Conservation (phyloP, 169 alveolate species). For the Plasmodium adleri region DNA sequence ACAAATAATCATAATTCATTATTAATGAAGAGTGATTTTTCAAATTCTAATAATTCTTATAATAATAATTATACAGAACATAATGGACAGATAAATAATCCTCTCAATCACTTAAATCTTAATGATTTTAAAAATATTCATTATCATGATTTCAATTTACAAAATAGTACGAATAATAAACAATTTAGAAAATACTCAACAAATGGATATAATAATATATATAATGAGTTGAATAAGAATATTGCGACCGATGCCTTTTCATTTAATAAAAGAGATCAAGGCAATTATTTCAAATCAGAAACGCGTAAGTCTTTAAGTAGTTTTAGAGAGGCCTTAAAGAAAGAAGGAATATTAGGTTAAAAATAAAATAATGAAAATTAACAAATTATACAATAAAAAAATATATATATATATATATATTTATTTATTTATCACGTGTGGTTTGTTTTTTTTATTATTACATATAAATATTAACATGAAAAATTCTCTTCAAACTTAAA, state of each 20-base stretch:
- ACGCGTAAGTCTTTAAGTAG: conserved; percentile 51
- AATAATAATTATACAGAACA: conserved; percentile 5
- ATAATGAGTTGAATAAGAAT: conserved; percentile 7
- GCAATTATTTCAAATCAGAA: conserved; percentile 46
- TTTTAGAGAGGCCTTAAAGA: conserved; percentile 70
- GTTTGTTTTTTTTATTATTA: too few relatives aligned
- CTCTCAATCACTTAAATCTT: background rate
- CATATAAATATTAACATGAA: too few relatives aligned
- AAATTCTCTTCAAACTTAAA: too few relatives aligned
- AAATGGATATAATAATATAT: conserved; percentile 9
- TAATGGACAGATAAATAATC: conserved; percentile 2
- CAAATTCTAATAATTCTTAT: conserved; percentile 8
- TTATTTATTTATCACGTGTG: too few relatives aligned
- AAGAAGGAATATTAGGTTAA: conserved; percentile 66
- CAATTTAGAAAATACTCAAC: conserved; percentile 24
- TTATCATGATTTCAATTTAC: conserved; percentile 1
- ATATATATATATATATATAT: background rate
- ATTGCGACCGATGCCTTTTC: background rate
- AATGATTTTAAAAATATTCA: conserved; percentile 9
- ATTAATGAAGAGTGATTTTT: background rate
- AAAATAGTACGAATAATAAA: conserved; percentile 26
- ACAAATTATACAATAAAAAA: background rate
- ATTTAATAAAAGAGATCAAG: conserved; percentile 3
- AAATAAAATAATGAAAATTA: background rate
- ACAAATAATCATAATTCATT: conserved; percentile 10